Percentiles rank a stretch among this genome's conserved stretches.
phyloP scores from a whole-genome alignment of 2,329 filamentous ascomycete genomes.

The Raffaelea arxii region DNA sequence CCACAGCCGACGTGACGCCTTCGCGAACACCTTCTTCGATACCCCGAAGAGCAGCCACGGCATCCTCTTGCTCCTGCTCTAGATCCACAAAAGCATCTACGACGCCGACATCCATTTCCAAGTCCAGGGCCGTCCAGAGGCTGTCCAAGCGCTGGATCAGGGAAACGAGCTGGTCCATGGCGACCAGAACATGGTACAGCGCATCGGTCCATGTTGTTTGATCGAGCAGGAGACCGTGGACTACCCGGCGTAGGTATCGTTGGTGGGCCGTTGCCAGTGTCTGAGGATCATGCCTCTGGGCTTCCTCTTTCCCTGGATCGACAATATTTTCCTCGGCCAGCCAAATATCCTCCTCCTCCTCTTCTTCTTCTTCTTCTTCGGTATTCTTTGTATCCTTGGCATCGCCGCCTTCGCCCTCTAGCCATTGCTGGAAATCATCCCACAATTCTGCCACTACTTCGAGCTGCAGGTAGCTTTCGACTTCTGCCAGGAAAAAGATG shows the following conservation, averaged over 20 bases:
- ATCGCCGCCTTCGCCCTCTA: conserved; percentile 28
- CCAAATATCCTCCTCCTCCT: conserved; percentile 33
- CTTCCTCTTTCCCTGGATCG: conserved; percentile 7
- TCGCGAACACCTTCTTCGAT: conserved; percentile 56
- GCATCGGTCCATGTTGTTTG: conserved; percentile 52
- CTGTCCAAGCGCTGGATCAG: conserved; percentile 65
- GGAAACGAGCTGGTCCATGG: conserved; percentile 74
- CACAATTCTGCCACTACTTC: conserved; percentile 78
- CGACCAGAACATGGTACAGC: conserved; percentile 57
- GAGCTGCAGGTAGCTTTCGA: conserved; percentile 79
- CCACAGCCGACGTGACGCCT: conserved; percentile 60
- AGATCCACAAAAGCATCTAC: conserved; percentile 66
- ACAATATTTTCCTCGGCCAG: conserved; percentile 15
- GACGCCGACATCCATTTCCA: conserved; percentile 74
- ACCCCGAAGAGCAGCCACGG: conserved; percentile 52
- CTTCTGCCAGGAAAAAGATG: conserved; percentile 81
- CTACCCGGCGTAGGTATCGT: conserved; percentile 61
- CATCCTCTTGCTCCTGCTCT: conserved; percentile 59
- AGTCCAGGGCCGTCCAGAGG: conserved; percentile 68
- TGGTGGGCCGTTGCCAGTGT: conserved; percentile 72
- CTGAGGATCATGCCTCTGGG: conserved; percentile 58
- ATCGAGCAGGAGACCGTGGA: conserved; percentile 56
- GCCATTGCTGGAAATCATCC: conserved; percentile 69
- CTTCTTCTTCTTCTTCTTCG: conserved; percentile 21
- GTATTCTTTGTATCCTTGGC: neutral